phyloP scores from a whole-genome alignment of 768 basidiomycete species.

The Strobilomyces confusus region DNA sequence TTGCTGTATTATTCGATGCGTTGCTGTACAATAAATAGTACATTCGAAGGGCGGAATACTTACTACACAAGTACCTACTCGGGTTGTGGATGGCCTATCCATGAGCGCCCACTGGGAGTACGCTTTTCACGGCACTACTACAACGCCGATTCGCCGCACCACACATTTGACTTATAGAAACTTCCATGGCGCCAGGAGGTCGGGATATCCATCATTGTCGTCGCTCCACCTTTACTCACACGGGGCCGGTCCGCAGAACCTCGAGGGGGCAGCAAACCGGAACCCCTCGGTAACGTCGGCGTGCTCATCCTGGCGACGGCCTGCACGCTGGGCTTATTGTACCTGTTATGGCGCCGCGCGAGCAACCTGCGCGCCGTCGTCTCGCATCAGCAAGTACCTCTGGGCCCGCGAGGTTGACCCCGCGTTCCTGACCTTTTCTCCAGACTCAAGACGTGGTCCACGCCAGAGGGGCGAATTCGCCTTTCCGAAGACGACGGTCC shows the following conservation, averaged over 20 bases:
- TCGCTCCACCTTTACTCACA: not conserved
- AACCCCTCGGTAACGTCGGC: conserved; percentile 57
- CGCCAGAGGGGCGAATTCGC: conserved; percentile 55
- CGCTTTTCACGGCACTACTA: no score
- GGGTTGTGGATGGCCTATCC: no score
- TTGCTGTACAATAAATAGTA: not conserved
- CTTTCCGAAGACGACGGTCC: conserved; percentile 71
- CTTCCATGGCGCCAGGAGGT: conserved; percentile 27
- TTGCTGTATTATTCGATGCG: not conserved
- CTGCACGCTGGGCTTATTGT: conserved; percentile 53
- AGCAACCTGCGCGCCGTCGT: conserved; percentile 53
- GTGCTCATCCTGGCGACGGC: conserved; percentile 54
- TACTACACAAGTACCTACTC: no score
- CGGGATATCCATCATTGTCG: not conserved
- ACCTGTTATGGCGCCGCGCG: conserved; percentile 61
- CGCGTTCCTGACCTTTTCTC: not conserved
- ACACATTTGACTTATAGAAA: not conserved
- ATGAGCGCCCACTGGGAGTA: no score
- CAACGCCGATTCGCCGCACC: not conserved
- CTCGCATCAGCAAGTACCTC: conserved; percentile 51
- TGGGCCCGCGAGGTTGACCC: not conserved
- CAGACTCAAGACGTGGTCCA: conserved; percentile 57
- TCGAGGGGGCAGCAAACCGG: conserved; percentile 53
- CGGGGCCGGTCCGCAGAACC: conserved; percentile 42
- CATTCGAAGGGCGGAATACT: no score